Conservation (phyloP, 257 asterid species). For the Nicotiana paniculata region DNA sequence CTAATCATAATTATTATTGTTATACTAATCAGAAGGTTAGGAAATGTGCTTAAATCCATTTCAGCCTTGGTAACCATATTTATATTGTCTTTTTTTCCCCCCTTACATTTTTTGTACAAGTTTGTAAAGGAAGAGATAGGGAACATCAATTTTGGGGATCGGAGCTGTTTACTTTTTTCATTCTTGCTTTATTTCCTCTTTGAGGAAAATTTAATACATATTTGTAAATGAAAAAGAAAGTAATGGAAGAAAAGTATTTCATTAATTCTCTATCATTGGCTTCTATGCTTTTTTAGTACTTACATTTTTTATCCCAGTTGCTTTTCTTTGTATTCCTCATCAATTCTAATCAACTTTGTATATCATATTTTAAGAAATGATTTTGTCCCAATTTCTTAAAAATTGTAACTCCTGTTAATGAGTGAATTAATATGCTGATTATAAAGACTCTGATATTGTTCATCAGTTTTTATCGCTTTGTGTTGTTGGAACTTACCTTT, state of each 20-base stretch:
- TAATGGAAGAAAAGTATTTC: background rate
- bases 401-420: background rate
- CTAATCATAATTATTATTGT: constrained; percentile 60
- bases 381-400: background rate
- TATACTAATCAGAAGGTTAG: constrained; percentile 29
- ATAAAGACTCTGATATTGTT: background rate
- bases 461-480: background rate
- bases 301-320: background rate
- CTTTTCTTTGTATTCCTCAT: background rate
- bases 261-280: background rate
- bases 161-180: background rate
- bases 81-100: background rate
- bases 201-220: constrained; percentile 1
- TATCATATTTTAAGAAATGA: background rate
- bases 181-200: background rate
- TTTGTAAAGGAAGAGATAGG: constrained; percentile 12
- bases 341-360: background rate
- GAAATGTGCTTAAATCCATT: constrained; percentile 24
- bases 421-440: background rate
- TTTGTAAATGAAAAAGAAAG: constrained; percentile 4
- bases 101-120: background rate
- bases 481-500: background rate
- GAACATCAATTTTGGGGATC: constrained; percentile 3
- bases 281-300: background rate
- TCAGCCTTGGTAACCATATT: background rate